Conservation (phyloP, 2,329 filamentous ascomycete species). For the Aureobasidium sp. region DNA sequence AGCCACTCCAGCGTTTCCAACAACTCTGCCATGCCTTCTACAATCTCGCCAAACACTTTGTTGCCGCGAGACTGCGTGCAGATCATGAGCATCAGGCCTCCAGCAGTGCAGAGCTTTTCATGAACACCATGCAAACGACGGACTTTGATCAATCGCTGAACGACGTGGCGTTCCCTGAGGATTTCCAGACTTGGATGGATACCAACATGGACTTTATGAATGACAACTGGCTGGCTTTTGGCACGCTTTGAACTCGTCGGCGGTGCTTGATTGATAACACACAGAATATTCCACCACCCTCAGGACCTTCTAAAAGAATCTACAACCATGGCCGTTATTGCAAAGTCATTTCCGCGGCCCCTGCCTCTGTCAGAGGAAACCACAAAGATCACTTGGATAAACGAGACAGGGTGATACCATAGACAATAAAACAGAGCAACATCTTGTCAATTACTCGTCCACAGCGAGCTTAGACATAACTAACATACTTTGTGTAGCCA, state of each 20-base stretch:
- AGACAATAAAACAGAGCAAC: background rate
- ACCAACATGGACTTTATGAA: slow-evolving; percentile 12
- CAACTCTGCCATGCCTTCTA: slow-evolving; percentile 23
- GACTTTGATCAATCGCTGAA: background rate
- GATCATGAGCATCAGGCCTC: background rate
- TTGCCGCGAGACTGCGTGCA: slow-evolving; percentile 12
- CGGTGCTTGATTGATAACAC: background rate
- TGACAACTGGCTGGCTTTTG: slow-evolving; percentile 10
- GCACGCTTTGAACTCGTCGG: background rate
- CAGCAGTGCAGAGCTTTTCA: background rate
- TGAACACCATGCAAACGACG: background rate
- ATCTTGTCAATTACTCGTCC: background rate
- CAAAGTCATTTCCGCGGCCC: no score
- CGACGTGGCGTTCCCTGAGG: background rate
- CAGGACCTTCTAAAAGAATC: no score
- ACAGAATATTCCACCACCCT: background rate
- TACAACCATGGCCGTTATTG: no score
- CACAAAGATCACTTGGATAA: no score
- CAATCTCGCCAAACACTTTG: slow-evolving; percentile 21
- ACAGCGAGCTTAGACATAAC: background rate
- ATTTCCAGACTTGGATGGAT: slow-evolving; percentile 12
- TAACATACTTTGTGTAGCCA: background rate
- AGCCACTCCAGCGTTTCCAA: slow-evolving; percentile 16
- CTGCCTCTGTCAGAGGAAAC: no score
- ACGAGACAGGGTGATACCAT: background rate